A percentile compares a stretch with the other conserved stretches of the same genome.
Conservation (phyloP, 192 early-diverging fungal species). For the Entophlyctis helioformis region DNA sequence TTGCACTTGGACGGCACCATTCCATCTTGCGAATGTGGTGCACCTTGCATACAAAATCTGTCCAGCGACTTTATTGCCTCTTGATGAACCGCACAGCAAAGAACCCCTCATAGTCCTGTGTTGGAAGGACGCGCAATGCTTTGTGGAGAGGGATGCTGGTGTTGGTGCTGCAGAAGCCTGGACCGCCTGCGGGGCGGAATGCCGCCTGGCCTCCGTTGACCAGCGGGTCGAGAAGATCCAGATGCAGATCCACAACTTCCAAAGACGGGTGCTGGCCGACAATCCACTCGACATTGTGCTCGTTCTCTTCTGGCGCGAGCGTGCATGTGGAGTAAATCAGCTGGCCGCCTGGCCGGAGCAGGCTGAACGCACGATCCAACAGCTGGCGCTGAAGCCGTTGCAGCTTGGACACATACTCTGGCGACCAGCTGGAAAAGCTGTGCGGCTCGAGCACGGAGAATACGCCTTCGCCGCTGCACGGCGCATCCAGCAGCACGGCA, state of each 20-base stretch:
- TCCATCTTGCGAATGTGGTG: too few relatives aligned
- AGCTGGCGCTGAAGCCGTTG: constrained; percentile 63
- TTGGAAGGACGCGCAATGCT: constrained; percentile 11
- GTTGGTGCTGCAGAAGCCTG: too few relatives aligned
- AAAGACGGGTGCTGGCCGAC: constrained; percentile 70
- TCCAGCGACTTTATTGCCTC: too few relatives aligned
- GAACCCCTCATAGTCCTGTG: constrained; percentile 13
- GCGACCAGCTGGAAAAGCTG: constrained; percentile 43
- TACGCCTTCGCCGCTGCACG: constrained; percentile 85
- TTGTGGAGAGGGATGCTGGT: neutral
- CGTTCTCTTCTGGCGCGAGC: constrained; percentile 78
- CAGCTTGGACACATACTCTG: constrained; percentile 61
- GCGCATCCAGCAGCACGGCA: constrained; percentile 83
- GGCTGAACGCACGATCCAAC: constrained; percentile 76
- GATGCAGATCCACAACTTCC: constrained; percentile 63
- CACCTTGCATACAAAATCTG: too few relatives aligned
- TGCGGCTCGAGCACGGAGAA: constrained; percentile 27
- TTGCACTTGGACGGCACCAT: too few relatives aligned
- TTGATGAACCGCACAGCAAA: constrained; percentile 11
- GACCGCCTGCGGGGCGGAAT: too few relatives aligned
- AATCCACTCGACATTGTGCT: constrained; percentile 78
- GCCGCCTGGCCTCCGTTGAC: too few relatives aligned
- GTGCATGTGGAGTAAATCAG: constrained; percentile 94
- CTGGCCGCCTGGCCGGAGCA: constrained; percentile 71
- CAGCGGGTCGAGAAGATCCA: constrained; percentile 62